Evolutionary conservation across 768 basidiomycete genomes (phyloP).

Genomic region (Hortiboletus campestris): DNA sequence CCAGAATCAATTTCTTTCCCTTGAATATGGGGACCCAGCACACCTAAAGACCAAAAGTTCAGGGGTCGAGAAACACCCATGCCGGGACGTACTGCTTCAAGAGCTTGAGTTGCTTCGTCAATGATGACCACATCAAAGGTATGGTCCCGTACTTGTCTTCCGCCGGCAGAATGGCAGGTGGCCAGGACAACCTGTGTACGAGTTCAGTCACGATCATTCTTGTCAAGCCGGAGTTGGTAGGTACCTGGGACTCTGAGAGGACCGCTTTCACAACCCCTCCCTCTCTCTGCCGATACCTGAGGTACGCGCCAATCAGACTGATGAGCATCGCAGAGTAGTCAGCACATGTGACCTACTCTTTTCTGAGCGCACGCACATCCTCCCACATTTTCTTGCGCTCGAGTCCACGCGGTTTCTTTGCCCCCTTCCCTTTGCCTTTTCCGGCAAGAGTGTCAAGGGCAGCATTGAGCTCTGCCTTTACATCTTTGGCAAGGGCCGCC

Average conservation of each 20-base stretch:
- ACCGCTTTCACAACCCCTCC: slow-evolving; percentile 81
- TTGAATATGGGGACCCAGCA: slow-evolving; percentile 98
- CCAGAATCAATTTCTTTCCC: slow-evolving; percentile 83
- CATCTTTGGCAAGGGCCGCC: slow-evolving; percentile 83
- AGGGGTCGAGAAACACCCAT: not conserved
- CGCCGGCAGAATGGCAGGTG: slow-evolving; percentile 93
- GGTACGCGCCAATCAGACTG: not conserved
- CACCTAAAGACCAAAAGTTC: slow-evolving; percentile 4
- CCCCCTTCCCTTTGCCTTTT: slow-evolving; percentile 72
- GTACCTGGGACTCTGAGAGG: slow-evolving; percentile 72
- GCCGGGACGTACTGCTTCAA: slow-evolving; percentile 74
- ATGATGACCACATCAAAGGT: slow-evolving; percentile 93
- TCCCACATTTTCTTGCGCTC: slow-evolving; percentile 87
- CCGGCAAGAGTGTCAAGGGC: slow-evolving; percentile 65
- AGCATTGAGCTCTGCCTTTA: slow-evolving; percentile 80
- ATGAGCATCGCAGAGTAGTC: not conserved
- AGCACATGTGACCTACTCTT: slow-evolving; percentile 61
- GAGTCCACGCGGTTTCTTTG: slow-evolving; percentile 63
- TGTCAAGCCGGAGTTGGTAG: not conserved
- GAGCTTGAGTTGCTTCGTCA: slow-evolving; percentile 95
- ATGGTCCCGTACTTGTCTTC: slow-evolving; percentile 71
- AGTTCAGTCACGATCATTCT: not conserved
- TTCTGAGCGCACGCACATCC: slow-evolving; percentile 80
- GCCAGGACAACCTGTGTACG: slow-evolving; percentile 71
- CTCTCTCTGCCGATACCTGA: slow-evolving; percentile 86